A percentile compares a stretch with the other conserved stretches of the same genome.
These are phyloP conservation scores for Exophiala lecanii-corni DNA, from an alignment of 2,329 filamentous ascomycete genomes.

Conservation along the genomic window DNA sequence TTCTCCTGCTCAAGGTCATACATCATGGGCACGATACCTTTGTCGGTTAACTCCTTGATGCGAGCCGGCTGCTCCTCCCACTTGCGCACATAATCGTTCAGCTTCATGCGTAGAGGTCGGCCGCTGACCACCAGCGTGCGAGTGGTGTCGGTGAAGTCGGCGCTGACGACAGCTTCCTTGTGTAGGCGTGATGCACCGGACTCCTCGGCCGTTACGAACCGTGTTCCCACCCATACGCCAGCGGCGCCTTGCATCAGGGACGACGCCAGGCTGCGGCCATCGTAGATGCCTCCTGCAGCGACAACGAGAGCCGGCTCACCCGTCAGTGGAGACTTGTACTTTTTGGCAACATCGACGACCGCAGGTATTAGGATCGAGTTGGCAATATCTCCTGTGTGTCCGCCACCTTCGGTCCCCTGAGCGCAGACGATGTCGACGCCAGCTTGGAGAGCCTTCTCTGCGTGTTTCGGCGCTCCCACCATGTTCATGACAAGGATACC, in stretches of 20 bases:
- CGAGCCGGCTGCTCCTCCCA: constrained; percentile 76
- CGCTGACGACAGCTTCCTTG: constrained; percentile 78
- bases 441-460: constrained; percentile 76
- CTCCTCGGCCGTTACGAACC: constrained; percentile 80
- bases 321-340: constrained; percentile 66
- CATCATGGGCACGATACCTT: constrained; percentile 74
- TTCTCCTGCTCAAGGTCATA: constrained; percentile 72
- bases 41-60: constrained; percentile 69
- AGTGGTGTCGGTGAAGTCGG: constrained; percentile 72
- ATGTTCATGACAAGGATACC: constrained; percentile 93
- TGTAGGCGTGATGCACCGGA: constrained; percentile 76
- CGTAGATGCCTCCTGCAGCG: constrained; percentile 81
- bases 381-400: constrained; percentile 84
- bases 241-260: constrained; percentile 81
- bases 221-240: constrained; percentile 90
- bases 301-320: constrained; percentile 73
- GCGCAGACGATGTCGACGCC: constrained; percentile 90
- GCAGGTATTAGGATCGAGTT: constrained; percentile 82
- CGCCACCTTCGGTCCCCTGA: constrained; percentile 89
- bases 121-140: constrained; percentile 79
- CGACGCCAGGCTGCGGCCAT: constrained; percentile 74
- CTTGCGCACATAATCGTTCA: constrained; percentile 74
- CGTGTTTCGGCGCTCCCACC: constrained; percentile 90
- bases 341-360: constrained; percentile 74
- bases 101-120: constrained; percentile 71